A percentile compares a stretch with the other conserved stretches of the same genome.
phyloP scores from a whole-genome alignment of 2,329 filamentous ascomycete genomes.

The Diaporthe citrichinensis region DNA sequence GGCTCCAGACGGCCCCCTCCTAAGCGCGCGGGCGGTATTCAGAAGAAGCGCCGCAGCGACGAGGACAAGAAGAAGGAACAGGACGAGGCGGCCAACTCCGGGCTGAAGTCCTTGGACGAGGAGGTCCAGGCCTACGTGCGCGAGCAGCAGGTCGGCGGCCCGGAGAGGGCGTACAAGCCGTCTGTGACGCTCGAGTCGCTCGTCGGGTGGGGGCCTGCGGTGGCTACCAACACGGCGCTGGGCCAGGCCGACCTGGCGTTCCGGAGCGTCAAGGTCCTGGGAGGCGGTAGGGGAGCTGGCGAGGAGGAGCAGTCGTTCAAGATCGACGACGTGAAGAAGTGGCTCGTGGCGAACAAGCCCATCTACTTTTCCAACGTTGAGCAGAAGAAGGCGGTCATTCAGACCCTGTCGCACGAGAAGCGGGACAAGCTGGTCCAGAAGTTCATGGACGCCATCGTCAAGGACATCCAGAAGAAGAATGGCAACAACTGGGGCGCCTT shows the following conservation, averaged over 20 bases:
- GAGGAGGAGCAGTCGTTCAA: slow-evolving; percentile 43
- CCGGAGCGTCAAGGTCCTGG: slow-evolving; percentile 56
- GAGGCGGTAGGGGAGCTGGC: slow-evolving; percentile 53
- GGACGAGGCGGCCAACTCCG: slow-evolving; percentile 4
- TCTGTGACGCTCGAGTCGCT: slow-evolving; percentile 51
- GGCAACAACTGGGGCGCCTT: slow-evolving; percentile 37
- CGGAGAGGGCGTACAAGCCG: slow-evolving; percentile 51
- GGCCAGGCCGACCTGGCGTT: slow-evolving; percentile 53
- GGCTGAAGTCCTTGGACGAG: slow-evolving; percentile 43
- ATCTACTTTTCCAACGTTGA: slow-evolving; percentile 55
- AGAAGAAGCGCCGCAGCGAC: background rate
- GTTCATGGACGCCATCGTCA: slow-evolving; percentile 52
- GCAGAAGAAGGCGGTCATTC: slow-evolving; percentile 45
- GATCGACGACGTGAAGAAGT: slow-evolving; percentile 46
- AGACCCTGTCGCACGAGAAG: slow-evolving; percentile 44
- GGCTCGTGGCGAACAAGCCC: slow-evolving; percentile 49
- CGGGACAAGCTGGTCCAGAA: slow-evolving; percentile 38
- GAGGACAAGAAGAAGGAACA: slow-evolving; percentile 34
- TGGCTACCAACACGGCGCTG: slow-evolving; percentile 51
- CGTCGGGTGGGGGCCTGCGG: slow-evolving; percentile 54
- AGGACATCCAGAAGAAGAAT: slow-evolving; percentile 40
- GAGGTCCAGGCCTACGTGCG: slow-evolving; percentile 46
- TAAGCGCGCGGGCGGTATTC: background rate
- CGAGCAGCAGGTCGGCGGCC: slow-evolving; percentile 48
- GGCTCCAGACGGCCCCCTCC: background rate